Conservation (phyloP, 164 flowering plant genomes). For the Pachysandra terminalis region DNA sequence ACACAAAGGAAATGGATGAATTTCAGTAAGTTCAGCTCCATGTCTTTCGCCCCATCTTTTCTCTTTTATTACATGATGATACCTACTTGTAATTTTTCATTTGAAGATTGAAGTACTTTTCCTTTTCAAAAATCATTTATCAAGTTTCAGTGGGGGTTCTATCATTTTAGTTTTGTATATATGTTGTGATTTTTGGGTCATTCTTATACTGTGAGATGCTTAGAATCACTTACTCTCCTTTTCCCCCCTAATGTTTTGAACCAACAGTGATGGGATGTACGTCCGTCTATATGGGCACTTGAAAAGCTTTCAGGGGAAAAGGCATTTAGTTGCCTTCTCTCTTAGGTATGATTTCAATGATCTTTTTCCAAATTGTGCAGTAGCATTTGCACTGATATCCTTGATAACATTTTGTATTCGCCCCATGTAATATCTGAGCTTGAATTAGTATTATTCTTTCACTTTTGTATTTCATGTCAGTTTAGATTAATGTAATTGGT, state of each 20-base stretch:
- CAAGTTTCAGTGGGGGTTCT: neutral
- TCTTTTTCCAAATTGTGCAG: neutral
- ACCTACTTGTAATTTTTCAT: neutral
- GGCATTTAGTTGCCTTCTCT: slow-evolving; percentile 51
- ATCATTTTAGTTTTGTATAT: neutral
- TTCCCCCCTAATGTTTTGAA: neutral
- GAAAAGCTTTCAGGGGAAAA: slow-evolving; percentile 75
- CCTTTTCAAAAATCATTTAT: neutral
- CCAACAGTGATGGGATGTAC: slow-evolving; percentile 69
- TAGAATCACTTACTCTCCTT: neutral
- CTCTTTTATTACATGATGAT: neutral
- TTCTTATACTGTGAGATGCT: neutral
- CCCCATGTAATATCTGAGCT: neutral
- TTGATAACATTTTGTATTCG: neutral
- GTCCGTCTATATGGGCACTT: slow-evolving; percentile 77
- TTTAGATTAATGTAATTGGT: neutral
- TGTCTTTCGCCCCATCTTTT: neutral
- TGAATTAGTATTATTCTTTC: too few species aligned
- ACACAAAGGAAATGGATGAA: slow-evolving; percentile 55
- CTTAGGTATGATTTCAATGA: slow-evolving; percentile 45
- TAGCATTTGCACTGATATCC: neutral
- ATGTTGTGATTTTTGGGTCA: neutral
- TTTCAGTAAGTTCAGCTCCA: slow-evolving; percentile 55
- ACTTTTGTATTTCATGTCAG: neutral
- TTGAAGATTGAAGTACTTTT: neutral